phyloP scores from a whole-genome alignment of 257 asterid genomes.

The Plantago major region DNA sequence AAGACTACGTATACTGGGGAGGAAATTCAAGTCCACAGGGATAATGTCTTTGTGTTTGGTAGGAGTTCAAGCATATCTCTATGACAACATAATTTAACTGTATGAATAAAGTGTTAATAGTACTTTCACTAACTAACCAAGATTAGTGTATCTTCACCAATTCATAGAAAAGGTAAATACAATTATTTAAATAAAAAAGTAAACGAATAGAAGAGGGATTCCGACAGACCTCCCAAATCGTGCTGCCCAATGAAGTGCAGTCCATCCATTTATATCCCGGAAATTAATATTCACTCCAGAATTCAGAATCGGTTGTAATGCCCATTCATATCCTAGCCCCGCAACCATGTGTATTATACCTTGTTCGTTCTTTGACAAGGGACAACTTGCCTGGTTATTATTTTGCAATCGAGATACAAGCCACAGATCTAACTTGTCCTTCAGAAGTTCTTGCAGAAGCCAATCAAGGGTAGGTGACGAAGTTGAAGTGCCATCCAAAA shows the following conservation, averaged over 20 bases:
- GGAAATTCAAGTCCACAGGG: too few species aligned
- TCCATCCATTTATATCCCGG: constrained; percentile 92
- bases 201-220: constrained; percentile 3
- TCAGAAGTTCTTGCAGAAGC: constrained; percentile 85
- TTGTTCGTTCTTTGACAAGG: constrained; percentile 81
- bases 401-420: constrained; percentile 48
- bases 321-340: constrained; percentile 96
- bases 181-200: background rate
- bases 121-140: too few species aligned
- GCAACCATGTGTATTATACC: constrained; percentile 89
- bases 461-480: constrained; percentile 57
- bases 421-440: constrained; percentile 77
- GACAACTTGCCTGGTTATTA: constrained; percentile 31
- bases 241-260: constrained; percentile 99
- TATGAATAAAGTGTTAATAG: too few species aligned
- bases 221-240: constrained; percentile 78
- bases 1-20: too few species aligned
- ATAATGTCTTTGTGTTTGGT: too few species aligned
- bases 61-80: too few species aligned
- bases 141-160: background rate
- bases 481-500: constrained; percentile 53
- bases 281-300: constrained; percentile 73
- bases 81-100: too few species aligned
- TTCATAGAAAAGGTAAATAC: background rate
- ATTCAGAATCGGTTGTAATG: constrained; percentile 72